Percentiles rank a stretch among this genome's conserved stretches.
These are phyloP conservation scores for Senna siamea DNA, from an alignment of 306 rosid species.

Conservation along the genomic window DNA sequence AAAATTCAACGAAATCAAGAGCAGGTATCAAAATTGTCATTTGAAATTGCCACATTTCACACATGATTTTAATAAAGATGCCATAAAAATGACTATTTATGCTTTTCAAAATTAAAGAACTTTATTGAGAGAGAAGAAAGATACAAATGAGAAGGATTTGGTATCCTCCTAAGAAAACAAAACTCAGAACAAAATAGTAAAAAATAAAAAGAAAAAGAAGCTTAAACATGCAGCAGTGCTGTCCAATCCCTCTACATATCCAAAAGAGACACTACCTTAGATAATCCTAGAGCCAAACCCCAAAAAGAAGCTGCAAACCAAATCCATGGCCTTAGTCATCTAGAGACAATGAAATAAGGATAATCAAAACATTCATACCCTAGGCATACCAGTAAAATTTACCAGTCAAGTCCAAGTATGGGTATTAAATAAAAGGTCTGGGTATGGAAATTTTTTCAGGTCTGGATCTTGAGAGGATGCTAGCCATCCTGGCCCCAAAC, in stretches of 20 bases:
- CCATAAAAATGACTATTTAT: background rate
- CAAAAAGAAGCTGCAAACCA: background rate
- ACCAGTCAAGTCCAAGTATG: no score
- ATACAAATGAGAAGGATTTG: background rate
- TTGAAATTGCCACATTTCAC: constrained; percentile 18
- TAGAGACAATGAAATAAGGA: background rate
- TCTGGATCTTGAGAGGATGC: no score
- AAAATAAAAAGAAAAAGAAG: background rate
- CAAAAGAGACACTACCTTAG: background rate
- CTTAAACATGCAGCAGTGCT: background rate
- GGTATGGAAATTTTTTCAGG: no score
- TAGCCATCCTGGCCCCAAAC: no score
- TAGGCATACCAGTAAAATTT: background rate
- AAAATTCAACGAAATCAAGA: constrained; percentile 24
- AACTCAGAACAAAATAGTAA: background rate
- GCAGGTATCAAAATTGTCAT: constrained; percentile 23
- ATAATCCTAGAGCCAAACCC: background rate
- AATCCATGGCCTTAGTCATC: background rate
- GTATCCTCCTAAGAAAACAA: background rate
- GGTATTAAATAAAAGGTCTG: no score
- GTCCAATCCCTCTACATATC: background rate
- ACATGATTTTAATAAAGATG: constrained; percentile 14
- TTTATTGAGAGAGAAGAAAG: background rate
- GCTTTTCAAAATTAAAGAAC: background rate
- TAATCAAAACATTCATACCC: background rate